phyloP scores from a whole-genome alignment of 495 filamentous ascomycete genomes.

The Thermothielavioides terrestris region DNA sequence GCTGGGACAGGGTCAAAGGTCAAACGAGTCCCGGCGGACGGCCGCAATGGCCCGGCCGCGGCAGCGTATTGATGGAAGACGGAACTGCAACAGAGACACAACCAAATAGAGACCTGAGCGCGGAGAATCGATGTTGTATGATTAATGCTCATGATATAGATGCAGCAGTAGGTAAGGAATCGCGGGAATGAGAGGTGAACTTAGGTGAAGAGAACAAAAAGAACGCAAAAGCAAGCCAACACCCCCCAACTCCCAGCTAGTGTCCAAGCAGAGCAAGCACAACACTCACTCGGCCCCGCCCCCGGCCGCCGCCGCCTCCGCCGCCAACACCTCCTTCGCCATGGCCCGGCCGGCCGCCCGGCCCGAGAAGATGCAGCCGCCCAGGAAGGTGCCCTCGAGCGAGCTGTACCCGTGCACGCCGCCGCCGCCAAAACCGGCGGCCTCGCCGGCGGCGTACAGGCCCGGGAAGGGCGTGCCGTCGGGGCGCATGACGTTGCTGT shows the following conservation, averaged over 20 bases:
- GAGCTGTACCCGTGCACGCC: constrained; percentile 45
- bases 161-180: too few species aligned
- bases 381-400: constrained; percentile 41
- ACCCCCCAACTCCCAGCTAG: too few species aligned
- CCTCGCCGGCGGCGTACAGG: constrained; percentile 46
- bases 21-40: too few species aligned
- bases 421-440: constrained; percentile 45
- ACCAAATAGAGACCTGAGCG: too few species aligned
- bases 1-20: too few species aligned
- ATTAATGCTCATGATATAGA: too few species aligned
- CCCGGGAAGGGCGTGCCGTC: constrained; percentile 38
- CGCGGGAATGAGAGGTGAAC: too few species aligned
- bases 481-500: constrained; percentile 38
- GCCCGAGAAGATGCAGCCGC: constrained; percentile 46
- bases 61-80: too few species aligned
- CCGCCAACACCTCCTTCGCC: constrained; percentile 27
- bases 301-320: not conserved
- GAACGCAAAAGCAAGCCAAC: not conserved
- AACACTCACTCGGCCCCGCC: not conserved
- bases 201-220: not conserved
- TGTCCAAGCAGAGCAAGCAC: not conserved
- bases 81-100: too few species aligned
- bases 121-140: too few species aligned
- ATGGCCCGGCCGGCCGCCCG: constrained; percentile 38
- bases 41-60: too few species aligned